These are phyloP conservation scores for Trichoderma lentiforme DNA, from an alignment of 2,329 filamentous ascomycete species.

Conservation along the genomic window DNA sequence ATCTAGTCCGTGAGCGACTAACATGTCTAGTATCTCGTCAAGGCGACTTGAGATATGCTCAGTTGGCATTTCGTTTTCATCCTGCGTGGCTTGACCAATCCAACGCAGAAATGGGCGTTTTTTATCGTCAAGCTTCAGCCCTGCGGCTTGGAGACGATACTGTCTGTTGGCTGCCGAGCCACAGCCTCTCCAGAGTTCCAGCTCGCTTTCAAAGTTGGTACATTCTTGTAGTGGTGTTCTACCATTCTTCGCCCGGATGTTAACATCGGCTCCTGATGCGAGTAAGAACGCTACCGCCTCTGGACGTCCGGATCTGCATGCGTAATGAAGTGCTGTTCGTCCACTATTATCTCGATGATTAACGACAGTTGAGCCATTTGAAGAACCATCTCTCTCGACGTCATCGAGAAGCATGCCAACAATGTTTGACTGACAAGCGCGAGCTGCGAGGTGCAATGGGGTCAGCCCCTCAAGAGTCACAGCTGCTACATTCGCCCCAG, in stretches of 20 bases:
- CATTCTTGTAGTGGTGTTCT: constrained; percentile 15
- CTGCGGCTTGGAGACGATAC: neutral
- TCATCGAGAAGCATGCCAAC: constrained; percentile 26
- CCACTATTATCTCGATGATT: neutral
- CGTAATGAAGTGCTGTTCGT: constrained; percentile 25
- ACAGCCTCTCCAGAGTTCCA: neutral
- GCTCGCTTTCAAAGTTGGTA: constrained; percentile 16
- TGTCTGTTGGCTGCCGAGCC: neutral
- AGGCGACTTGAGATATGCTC: neutral
- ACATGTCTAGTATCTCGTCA: constrained; percentile 25
- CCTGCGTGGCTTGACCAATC: too few relatives aligned
- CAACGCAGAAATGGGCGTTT: neutral
- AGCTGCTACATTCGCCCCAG: constrained; percentile 33
- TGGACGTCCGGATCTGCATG: constrained; percentile 21
- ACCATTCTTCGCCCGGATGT: neutral
- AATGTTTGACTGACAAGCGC: constrained; percentile 31
- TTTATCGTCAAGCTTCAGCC: neutral
- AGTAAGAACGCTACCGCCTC: constrained; percentile 25
- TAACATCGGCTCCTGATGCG: constrained; percentile 19
- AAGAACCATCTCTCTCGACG: neutral
- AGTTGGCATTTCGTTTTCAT: neutral
- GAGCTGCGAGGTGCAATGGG: constrained; percentile 38
- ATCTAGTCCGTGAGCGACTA: constrained; percentile 20
- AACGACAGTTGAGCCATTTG: neutral
- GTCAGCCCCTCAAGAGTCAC: constrained; percentile 33